These are phyloP conservation scores for Penicillium brasilianum DNA, from an alignment of 2,329 filamentous ascomycete species.

Conservation along the genomic window DNA sequence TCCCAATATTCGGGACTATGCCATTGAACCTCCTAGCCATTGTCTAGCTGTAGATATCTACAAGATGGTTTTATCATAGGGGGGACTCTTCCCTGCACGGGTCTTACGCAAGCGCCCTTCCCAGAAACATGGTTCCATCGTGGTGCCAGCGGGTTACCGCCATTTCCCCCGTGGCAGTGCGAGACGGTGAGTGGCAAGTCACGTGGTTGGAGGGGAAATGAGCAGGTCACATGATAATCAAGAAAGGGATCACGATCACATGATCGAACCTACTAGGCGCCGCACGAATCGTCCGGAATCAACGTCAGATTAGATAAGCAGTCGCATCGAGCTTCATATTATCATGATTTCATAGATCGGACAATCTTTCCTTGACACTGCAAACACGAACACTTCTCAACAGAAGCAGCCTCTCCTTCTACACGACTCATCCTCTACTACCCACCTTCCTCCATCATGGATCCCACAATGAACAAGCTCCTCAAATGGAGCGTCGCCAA, in stretches of 20 bases:
- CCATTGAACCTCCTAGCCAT: neutral
- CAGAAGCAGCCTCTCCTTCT: neutral
- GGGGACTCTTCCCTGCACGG: no score
- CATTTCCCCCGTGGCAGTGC: conserved; percentile 11
- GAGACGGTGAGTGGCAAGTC: conserved; percentile 23
- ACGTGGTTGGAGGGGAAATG: conserved; percentile 13
- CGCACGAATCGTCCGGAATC: conserved; percentile 33
- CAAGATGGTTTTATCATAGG: neutral
- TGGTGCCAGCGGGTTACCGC: conserved; percentile 16
- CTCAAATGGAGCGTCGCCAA: conserved; percentile 79
- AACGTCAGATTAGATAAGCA: conserved; percentile 25
- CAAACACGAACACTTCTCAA: neutral
- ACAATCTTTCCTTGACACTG: neutral
- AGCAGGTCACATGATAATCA: neutral
- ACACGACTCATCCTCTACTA: neutral
- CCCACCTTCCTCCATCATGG: conserved; percentile 48
- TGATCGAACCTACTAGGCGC: conserved; percentile 30
- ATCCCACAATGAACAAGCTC: conserved; percentile 73
- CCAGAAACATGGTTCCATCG: conserved; percentile 6
- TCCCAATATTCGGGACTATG: neutral
- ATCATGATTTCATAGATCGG: neutral
- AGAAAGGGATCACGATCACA: no score
- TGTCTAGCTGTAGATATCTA: neutral
- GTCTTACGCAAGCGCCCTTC: conserved; percentile 2
- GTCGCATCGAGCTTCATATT: conserved; percentile 14